Conservation (phyloP, 2,329 filamentous ascomycete genomes). For the Calonectria honghensis region DNA sequence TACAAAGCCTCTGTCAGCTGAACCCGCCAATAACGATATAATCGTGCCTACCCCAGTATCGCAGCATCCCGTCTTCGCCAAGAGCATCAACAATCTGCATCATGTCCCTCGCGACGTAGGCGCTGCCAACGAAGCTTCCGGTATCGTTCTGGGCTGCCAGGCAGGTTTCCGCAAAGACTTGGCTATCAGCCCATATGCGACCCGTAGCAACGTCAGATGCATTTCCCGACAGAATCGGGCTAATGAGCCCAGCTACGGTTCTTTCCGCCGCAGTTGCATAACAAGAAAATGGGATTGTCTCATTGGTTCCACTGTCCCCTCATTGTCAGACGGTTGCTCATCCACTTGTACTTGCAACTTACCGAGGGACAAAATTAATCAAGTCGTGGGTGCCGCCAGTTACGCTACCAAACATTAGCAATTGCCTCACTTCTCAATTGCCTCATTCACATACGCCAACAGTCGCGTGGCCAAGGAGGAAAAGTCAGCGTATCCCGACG, state of each 20-base stretch:
- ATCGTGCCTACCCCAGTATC: constrained; percentile 61
- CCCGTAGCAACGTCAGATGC: constrained; percentile 49
- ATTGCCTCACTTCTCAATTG: not conserved
- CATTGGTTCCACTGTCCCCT: constrained; percentile 52
- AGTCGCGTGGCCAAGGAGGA: constrained; percentile 25
- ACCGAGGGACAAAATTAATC: constrained; percentile 55
- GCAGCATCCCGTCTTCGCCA: constrained; percentile 60
- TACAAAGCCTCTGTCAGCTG: not conserved
- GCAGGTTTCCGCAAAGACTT: constrained; percentile 50
- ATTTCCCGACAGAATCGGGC: constrained; percentile 36
- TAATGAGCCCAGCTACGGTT: not conserved
- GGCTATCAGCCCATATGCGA: constrained; percentile 50
- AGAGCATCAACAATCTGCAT: constrained; percentile 66
- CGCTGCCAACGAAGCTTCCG: constrained; percentile 63
- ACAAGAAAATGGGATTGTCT: constrained; percentile 55
- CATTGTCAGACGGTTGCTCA: not conserved
- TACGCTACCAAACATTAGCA: constrained; percentile 12
- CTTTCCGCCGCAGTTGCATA: constrained; percentile 34
- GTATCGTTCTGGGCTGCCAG: constrained; percentile 52
- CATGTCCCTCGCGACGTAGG: constrained; percentile 66
- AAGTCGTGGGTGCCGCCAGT: constrained; percentile 55
- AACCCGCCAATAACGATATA: not conserved
- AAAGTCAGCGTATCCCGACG: constrained; percentile 30
- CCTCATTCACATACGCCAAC: constrained; percentile 31
- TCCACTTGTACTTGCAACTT: not conserved